Base-by-base conservation (phyloP, 2,329 filamentous ascomycete species). In the Paraconiothyrium sp. region DNA sequence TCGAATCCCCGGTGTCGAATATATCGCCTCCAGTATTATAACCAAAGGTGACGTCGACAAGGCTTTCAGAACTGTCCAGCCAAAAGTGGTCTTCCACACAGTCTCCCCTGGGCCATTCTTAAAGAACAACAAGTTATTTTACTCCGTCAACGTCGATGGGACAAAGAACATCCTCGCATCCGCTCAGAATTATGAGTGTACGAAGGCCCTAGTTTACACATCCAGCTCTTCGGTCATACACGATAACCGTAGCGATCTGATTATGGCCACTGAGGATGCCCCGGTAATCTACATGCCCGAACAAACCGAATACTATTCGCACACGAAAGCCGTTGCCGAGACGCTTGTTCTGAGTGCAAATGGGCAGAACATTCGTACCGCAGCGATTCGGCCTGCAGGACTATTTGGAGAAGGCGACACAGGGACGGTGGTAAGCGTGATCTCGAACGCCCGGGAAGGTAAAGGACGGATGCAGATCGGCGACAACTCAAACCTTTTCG, bases 81-180 rank as follows among this genome's bases (percentile, higher is more conserved):
- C 81, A 11, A 75, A 76, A 35, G 79, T 81, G 22, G 73, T 84
- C 47, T 80, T 84, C 58, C 81, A 84, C 69, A 82, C 81, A 1
- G 82, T 79, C 59, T 81, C 71, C 63, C 81, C 80, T 11, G 64
- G 75, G 49, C 71, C 60, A 2, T 51, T 72, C 66, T 70, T 67
- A 47, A 66, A 62, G 51, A 59, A 66, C 24, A 59, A 58, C 62
- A 63, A 79, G 58, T 76, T 79, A 59, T 78, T 63, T 6, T 7
- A 79, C 65, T 76, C 76, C 59, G 81, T 84, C 62, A 84, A 84
- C 54, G 77, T 84, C 20, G 76, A 78, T 16, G 83, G 83, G 13
- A 84, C 81, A 20, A 74, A 77, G 61, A 80, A 70, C 48, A 65
- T 85, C 9, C n/a, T 71, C n/a, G 30, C 58, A 14, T 41, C 16